Percentiles rank a stretch among this genome's conserved stretches.
phyloP scores from a whole-genome alignment of 495 filamentous ascomycete genomes.

The Podospora pseudopauciseta region DNA sequence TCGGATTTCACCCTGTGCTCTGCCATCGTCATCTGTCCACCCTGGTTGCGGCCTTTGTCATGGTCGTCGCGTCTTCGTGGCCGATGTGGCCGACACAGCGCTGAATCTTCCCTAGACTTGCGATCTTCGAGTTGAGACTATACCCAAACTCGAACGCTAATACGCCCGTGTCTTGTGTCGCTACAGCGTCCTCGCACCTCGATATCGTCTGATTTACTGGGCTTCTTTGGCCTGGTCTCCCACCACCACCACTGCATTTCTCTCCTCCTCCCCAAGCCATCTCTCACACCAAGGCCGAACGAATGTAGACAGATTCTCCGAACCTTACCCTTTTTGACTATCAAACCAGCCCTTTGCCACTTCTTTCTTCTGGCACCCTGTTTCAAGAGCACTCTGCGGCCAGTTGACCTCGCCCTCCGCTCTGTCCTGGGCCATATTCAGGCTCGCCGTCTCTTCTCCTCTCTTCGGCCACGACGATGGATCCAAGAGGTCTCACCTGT shows the following conservation, averaged over 20 bases:
- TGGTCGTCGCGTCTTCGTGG: constrained; percentile 5
- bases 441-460: not conserved
- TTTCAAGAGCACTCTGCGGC: constrained; percentile 37
- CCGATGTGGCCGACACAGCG: constrained; percentile 1
- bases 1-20: no score
- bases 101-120: not conserved
- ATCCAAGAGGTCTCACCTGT: not conserved
- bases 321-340: not conserved
- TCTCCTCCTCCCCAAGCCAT: not conserved
- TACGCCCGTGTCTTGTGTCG: not conserved
- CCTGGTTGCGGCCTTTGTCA: not conserved
- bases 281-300: not conserved
- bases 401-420: constrained; percentile 32
- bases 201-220: not conserved
- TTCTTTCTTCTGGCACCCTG: constrained; percentile 29
- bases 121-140: not conserved
- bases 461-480: no score
- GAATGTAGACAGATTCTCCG: not conserved
- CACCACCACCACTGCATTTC: not conserved
- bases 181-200: not conserved
- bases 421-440: constrained; percentile 15
- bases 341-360: constrained; percentile 24
- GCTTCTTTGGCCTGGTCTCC: not conserved
- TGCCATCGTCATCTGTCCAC: not conserved
- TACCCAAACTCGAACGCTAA: not conserved